Base-by-base conservation (phyloP, 805 yeast genomes). In the Grigorovia transvaalensis region DNA sequence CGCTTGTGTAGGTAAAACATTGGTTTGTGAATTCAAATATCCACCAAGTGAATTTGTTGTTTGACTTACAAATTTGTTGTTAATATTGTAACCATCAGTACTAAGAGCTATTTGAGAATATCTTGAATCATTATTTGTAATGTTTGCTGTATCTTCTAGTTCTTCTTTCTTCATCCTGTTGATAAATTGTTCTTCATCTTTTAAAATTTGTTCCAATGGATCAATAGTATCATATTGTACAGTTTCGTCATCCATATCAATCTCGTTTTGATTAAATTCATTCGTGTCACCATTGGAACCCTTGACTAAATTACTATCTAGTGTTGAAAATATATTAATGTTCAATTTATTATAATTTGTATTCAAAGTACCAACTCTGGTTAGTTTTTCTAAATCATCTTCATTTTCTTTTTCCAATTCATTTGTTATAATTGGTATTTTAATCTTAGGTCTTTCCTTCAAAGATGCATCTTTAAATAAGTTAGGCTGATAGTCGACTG, bases 401-500 rank as follows among this genome's bases (percentile, higher is more conserved):
- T n/a, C 8, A 15, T 44, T 29, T 11, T 23, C 43, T 8, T 29
- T 46, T 35, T 38, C 33, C 7, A 38, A 2, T 9, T 33, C 42
- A 38, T 38, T 38, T 38, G n/a, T 38, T 4, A 50, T 54, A 6
- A 57, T 49, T 4, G 68, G 61, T 1, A 71, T 53, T 51, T 61
- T 68, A 6, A 73, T 54, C 1, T 68, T 59, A 0, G 78, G 72
- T 4, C 70, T 57, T 44, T 65, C 62, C 4, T 68, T 67, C 40
- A 52, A 50, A 3, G 71, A 59, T 1, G 78, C 76, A 53, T 78
- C 79, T 56, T 67, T 73, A 53, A 75, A 74, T 27, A 73, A 68
- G 2, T 68, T 65, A 0, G 83, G 81, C 57, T 79, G 81, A 56
- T 76, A 80, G 38, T 70, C 63, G 0, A 51, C 48, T 2, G 82